Evolutionary conservation across 75 land plant species (phyloP).

Genomic region (Cupressus sempervirens): DNA sequence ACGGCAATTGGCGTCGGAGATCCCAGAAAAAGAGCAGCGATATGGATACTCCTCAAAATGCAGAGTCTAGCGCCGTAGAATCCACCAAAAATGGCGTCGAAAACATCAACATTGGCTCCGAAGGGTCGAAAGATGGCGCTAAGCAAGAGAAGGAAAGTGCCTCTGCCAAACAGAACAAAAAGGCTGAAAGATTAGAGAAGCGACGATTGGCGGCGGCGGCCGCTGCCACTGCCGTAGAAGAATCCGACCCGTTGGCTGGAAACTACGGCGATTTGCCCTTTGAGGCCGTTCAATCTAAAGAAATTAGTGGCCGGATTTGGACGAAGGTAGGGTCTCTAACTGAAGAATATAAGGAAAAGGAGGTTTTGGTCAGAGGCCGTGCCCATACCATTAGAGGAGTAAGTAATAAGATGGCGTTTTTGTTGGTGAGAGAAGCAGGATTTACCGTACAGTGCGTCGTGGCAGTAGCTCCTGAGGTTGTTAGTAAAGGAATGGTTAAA

Average conservation of each 20-base stretch:
- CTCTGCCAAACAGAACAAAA: slow-evolving; percentile 59
- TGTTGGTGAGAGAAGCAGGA: slow-evolving; percentile 62
- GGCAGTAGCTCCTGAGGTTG: slow-evolving; percentile 28
- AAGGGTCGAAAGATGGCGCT: neutral
- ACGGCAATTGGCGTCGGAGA: neutral
- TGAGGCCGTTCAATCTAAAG: slow-evolving; percentile 55
- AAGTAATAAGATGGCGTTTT: slow-evolving; percentile 68
- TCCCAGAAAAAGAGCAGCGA: neutral
- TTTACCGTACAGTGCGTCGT: slow-evolving; percentile 67
- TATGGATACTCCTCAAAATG: neutral
- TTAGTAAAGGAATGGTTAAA: slow-evolving; percentile 74
- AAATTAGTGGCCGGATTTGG: slow-evolving; percentile 48
- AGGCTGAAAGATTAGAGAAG: slow-evolving; percentile 23
- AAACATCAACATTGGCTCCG: neutral
- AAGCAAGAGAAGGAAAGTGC: slow-evolving; percentile 44
- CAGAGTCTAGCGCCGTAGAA: neutral
- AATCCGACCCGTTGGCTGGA: slow-evolving; percentile 46
- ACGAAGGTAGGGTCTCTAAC: slow-evolving; percentile 33
- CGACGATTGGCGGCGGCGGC: slow-evolving; percentile 37
- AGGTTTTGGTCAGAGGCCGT: slow-evolving; percentile 64
- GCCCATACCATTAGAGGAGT: slow-evolving; percentile 68
- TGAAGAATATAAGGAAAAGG: slow-evolving; percentile 29
- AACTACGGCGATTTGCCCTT: slow-evolving; percentile 73
- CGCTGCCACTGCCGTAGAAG: slow-evolving; percentile 14
- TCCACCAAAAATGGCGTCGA: neutral